phyloP scores from a whole-genome alignment of 148 eudicot species.

The Vaccinium myrtillus region DNA sequence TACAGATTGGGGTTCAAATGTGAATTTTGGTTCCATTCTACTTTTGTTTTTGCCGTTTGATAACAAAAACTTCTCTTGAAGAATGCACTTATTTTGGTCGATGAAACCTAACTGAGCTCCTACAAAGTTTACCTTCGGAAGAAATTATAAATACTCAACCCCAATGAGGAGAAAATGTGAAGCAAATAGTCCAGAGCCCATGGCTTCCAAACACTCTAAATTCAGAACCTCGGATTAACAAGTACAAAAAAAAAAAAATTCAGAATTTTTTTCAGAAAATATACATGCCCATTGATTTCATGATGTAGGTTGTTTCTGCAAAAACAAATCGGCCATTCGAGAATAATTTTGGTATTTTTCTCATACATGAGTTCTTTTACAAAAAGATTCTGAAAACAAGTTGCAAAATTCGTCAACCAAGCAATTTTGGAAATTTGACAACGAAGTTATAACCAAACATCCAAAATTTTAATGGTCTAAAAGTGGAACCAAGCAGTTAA shows the following conservation, averaged over 20 bases:
- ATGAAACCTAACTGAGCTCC: background rate
- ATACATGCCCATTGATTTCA: no score
- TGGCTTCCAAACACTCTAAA: background rate
- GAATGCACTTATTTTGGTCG: background rate
- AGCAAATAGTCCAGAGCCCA: background rate
- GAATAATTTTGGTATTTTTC: no score
- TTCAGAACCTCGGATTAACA: background rate
- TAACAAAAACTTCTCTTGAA: conserved; percentile 9
- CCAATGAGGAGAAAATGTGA: no score
- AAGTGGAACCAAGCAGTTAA: background rate
- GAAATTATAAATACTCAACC: background rate
- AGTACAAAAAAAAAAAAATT: background rate
- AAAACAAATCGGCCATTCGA: no score
- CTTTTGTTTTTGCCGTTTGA: conserved; percentile 2
- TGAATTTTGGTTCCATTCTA: background rate
- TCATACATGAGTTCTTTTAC: no score
- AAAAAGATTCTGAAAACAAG: background rate
- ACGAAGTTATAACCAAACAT: background rate
- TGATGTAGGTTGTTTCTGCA: no score
- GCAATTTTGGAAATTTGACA: background rate
- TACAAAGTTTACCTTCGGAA: background rate
- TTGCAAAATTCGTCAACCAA: background rate
- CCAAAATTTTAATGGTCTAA: background rate
- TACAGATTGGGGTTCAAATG: background rate
- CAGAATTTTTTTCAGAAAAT: background rate